Evolutionary conservation across 352 stramenopile genomes (phyloP).

Genomic region (Phytopythium delawarense): DNA sequence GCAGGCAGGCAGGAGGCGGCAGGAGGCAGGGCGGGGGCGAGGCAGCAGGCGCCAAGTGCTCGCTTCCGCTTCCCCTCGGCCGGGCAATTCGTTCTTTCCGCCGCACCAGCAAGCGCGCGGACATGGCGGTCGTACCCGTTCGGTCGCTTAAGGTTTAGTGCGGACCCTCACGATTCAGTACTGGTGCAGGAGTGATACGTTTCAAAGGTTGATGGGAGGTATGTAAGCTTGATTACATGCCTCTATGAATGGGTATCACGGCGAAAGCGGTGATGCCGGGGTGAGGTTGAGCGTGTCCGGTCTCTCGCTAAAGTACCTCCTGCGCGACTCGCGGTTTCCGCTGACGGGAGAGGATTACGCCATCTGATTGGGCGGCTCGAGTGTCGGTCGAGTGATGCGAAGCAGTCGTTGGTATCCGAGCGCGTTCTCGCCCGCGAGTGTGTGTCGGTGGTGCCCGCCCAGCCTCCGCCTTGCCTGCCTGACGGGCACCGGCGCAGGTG

Average conservation of each 20-base stretch:
- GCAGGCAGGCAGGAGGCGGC: too few relatives aligned
- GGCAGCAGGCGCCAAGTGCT: neutral
- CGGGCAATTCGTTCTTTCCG: conserved; percentile 23
- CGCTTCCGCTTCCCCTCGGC: conserved; percentile 7
- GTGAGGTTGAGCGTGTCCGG: neutral
- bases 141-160: neutral
- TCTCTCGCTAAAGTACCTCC: conserved; percentile 1
- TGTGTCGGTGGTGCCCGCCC: too few relatives aligned
- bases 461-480: too few relatives aligned
- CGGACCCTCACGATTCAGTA: neutral
- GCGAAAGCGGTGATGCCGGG: neutral
- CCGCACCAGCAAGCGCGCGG: conserved; percentile 1
- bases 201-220: too few relatives aligned
- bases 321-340: neutral
- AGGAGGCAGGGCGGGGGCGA: too few relatives aligned
- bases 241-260: neutral
- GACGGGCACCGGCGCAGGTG: too few relatives aligned
- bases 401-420: neutral
- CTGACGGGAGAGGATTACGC: conserved; percentile 9
- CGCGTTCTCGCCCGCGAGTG: neutral
- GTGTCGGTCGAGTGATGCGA: neutral
- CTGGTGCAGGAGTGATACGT: neutral
- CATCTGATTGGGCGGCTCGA: conserved; percentile 3
- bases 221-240: too few relatives aligned
- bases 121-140: neutral